Evolutionary conservation across 257 asterid genomes (phyloP), one percentile per base, ranked within the genome.

Genomic region (Primulina tabacum): DNA sequence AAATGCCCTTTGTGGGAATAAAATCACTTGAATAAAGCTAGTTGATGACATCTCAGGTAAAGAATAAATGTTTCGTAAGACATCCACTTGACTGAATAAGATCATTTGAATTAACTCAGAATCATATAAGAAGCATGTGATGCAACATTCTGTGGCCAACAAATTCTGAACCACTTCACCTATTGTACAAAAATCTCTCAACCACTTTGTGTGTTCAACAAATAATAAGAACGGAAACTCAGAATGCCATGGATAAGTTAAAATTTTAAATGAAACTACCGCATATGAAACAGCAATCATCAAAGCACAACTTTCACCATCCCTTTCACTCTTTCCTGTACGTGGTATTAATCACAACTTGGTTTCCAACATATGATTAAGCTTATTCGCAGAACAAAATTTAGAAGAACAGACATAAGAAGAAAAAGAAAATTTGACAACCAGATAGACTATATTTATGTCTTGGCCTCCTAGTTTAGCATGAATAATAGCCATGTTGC

Each of bases 301-400:
- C 68, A 70, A 50, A 57, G 58, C n/a, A 62, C 60, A 62, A 71
- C 62, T 60, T 66, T n/a, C 55, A 73, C 18, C 20, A 65, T n/a
- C 24, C 56, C 64, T 2, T 62, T 57, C 66, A 38, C 50, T 38
- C 10, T 40, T 68, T 58, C 75, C 60, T 33, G 17, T 8, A 53
- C 10, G 20, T 17, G 58, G 24, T 67, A 30, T 14, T 14, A 53
- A 37, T 26, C 30, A 67, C 56, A 18, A 66, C 56, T 60, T 21
- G 16, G 55, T 21, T 9, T 26, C 62, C n/a, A 17, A 11, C 34
- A 33, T 34, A 35, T 34, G 65, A 38, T 16, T 57, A 24, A 50
- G 58, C 12, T 16, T 40, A 50, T 33, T 33, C 10, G 2, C 6
- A 34, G 4, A n/a, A 64, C 60, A 7, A 55, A 40, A 55, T 63